A percentile compares a stretch with the other conserved stretches of the same genome.
phyloP scores from a whole-genome alignment of 805 yeast species.

The Zygoascus biomembranicola region DNA sequence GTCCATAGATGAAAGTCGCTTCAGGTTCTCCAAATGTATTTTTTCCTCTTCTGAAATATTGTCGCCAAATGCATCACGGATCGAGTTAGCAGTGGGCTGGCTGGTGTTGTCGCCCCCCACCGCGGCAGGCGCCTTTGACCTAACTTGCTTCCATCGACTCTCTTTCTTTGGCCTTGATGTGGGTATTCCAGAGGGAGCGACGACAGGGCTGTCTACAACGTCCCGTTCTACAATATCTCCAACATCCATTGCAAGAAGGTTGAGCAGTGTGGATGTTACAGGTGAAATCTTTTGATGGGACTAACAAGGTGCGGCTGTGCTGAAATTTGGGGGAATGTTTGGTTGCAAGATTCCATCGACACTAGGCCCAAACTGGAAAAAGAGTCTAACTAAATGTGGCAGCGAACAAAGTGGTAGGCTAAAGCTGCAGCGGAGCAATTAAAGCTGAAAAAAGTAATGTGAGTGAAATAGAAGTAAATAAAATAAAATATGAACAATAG shows the following conservation, averaged over 20 bases:
- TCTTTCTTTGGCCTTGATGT: constrained; percentile 1
- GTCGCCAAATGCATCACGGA: constrained; percentile 38
- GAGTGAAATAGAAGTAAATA: background rate
- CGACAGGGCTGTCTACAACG: constrained; percentile 5
- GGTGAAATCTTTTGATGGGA: background rate
- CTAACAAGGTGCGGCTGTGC: background rate
- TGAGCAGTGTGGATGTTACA: background rate
- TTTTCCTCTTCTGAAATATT: constrained; percentile 38
- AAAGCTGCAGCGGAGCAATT: too few relatives aligned
- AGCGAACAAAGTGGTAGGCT: too few relatives aligned
- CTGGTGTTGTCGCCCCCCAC: background rate
- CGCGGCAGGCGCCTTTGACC: background rate
- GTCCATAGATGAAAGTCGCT: constrained; percentile 52
- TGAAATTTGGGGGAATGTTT: too few relatives aligned
- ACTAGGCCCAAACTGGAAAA: too few relatives aligned
- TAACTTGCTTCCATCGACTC: constrained; percentile 2
- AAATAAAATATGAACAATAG: background rate
- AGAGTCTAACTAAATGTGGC: too few relatives aligned
- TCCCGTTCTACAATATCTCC: constrained; percentile 60
- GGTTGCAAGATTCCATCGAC: too few relatives aligned
- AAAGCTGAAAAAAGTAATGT: background rate
- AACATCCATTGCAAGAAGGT: constrained; percentile 44
- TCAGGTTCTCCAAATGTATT: constrained; percentile 70
- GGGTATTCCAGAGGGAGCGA: constrained; percentile 8
- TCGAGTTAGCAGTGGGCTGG: background rate